Conservation (phyloP, 129 eudicot species). For the Artemisia argyi region DNA sequence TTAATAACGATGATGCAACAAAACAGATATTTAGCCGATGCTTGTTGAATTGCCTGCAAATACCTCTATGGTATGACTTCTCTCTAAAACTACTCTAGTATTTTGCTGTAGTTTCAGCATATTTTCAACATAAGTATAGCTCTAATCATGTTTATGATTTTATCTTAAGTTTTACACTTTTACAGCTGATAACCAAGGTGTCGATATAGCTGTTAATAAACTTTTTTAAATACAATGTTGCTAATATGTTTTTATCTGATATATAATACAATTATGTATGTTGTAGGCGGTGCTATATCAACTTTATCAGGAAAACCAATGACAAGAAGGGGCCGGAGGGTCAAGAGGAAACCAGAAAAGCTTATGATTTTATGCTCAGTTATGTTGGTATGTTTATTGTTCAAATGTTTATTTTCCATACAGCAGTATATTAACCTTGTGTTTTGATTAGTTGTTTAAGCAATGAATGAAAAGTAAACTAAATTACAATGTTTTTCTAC, state of each 20-base stretch:
- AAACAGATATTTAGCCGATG: conserved; percentile 92
- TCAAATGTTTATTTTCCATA: neutral
- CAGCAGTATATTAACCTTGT: too few species aligned
- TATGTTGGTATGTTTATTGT: conserved; percentile 68
- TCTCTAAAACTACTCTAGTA: neutral
- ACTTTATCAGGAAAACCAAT: conserved; percentile 85
- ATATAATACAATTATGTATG: conserved; percentile 11
- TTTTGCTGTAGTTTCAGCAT: too few species aligned
- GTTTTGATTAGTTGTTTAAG: neutral
- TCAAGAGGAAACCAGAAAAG: conserved; percentile 96
- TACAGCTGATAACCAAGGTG: conserved; percentile 1
- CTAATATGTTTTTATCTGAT: conserved; percentile 11
- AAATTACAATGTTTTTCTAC: neutral
- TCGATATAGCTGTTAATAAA: neutral
- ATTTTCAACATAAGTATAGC: neutral
- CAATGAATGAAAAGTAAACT: too few species aligned
- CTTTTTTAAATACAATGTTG: conserved; percentile 9
- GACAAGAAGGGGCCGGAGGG: conserved; percentile 96
- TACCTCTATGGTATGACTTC: conserved; percentile 77
- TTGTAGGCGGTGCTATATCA: conserved; percentile 94
- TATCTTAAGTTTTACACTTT: too few species aligned
- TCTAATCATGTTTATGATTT: too few species aligned
- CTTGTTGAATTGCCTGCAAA: conserved; percentile 77
- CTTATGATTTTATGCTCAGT: conserved; percentile 88
- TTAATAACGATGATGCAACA: conserved; percentile 83